Percentiles rank a stretch among this genome's conserved stretches.
Conservation (phyloP, 2,329 filamentous ascomycete species). For the Stagonosporopsis vannaccii region DNA sequence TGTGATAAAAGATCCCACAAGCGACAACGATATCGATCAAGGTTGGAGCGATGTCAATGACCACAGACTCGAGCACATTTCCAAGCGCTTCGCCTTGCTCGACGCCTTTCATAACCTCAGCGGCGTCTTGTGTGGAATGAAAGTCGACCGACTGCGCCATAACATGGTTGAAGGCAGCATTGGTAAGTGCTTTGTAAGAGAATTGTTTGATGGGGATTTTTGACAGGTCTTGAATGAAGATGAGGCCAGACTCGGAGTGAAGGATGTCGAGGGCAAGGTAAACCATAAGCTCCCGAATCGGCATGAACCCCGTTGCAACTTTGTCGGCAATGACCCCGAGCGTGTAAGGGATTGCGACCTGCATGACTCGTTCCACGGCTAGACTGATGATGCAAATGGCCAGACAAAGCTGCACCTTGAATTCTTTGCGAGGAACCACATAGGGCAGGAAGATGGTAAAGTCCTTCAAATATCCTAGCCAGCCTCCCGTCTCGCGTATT, state of each 20-base stretch:
- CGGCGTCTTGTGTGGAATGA: conserved; percentile 71
- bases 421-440: conserved; percentile 74
- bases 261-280: conserved; percentile 56
- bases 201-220: conserved; percentile 61
- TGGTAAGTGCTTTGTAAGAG: conserved; percentile 12
- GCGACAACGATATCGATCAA: conserved; percentile 62
- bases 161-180: conserved; percentile 65
- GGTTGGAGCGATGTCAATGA: conserved; percentile 66
- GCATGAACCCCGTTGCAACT: conserved; percentile 59
- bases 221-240: conserved; percentile 57
- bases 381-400: conserved; percentile 71
- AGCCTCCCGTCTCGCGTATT: conserved; percentile 73
- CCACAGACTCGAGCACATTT: conserved; percentile 62
- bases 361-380: conserved; percentile 71
- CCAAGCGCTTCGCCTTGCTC: conserved; percentile 61
- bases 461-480: conserved; percentile 76
- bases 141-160: conserved; percentile 73
- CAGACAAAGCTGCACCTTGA: conserved; percentile 70
- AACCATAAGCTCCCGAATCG: conserved; percentile 60
- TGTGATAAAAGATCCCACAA: conserved; percentile 5
- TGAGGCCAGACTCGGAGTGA: conserved; percentile 52
- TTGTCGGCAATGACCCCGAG: conserved; percentile 78
- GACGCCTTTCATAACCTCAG: conserved; percentile 67
- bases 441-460: conserved; percentile 78
- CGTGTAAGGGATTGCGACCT: conserved; percentile 76